A percentile compares a stretch with the other conserved stretches of the same genome.
Conservation (phyloP, 441 rosid species). For the Gossypium aridum region DNA sequence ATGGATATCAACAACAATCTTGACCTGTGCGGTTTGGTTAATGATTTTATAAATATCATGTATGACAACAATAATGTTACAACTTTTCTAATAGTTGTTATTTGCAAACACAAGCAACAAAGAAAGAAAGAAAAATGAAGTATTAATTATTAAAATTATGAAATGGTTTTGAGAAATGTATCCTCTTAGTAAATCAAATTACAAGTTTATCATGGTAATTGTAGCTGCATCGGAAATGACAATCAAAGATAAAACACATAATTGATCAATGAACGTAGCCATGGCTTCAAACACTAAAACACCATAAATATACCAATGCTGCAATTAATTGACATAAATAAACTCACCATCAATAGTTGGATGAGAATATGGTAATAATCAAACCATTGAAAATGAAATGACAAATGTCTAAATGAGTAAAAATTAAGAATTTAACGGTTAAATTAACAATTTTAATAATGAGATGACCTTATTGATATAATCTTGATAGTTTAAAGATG, state of each 20-base stretch:
- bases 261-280: constrained; percentile 48
- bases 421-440: no score
- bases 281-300: constrained; percentile 59
- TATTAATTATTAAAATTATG: not conserved
- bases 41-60: constrained; percentile 77
- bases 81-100: constrained; percentile 83
- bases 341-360: no score
- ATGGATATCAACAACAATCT: constrained; percentile 64
- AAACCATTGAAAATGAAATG: no score
- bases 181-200: not conserved
- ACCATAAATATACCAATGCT: constrained; percentile 80
- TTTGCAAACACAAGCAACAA: constrained; percentile 24
- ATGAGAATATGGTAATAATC: no score
- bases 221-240: constrained; percentile 81
- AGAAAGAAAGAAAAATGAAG: not conserved
- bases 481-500: no score
- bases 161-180: not conserved
- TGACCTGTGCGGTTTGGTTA: constrained; percentile 70
- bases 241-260: constrained; percentile 78
- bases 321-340: constrained; percentile 15
- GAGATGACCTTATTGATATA: no score
- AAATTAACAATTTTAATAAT: no score
- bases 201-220: constrained; percentile 58
- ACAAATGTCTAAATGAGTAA: no score
- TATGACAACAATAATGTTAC: constrained; percentile 74